Evolutionary conservation across 2,329 filamentous ascomycete genomes (phyloP).

Genomic region (Aspergillus caelatus): DNA sequence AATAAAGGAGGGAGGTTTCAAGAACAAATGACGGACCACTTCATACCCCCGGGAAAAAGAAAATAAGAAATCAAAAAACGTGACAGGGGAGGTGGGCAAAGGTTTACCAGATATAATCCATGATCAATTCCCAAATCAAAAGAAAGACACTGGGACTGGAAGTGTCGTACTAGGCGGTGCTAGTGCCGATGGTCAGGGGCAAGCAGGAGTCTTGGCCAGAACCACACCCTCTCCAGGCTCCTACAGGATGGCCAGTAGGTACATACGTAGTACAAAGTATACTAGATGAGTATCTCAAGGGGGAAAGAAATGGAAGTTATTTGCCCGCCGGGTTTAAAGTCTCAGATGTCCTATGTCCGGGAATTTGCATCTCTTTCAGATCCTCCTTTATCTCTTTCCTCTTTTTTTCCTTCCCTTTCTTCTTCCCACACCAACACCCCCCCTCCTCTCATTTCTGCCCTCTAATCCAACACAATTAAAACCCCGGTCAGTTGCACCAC

Average conservation of each 20-base stretch:
- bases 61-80: background rate
- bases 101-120: background rate
- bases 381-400: background rate
- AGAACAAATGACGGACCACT: background rate
- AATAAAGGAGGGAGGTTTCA: background rate
- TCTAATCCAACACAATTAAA: background rate
- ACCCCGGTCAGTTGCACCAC: background rate
- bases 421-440: too few species aligned
- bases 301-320: background rate
- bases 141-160: background rate
- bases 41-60: background rate
- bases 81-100: background rate
- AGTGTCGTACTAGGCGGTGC: background rate
- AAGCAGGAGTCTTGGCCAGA: background rate
- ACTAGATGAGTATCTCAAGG: background rate
- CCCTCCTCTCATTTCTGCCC: background rate
- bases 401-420: background rate
- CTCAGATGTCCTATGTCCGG: background rate
- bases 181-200: conserved; percentile 6
- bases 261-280: background rate
- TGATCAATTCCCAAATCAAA: background rate
- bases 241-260: background rate
- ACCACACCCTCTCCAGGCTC: background rate
- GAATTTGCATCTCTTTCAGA: background rate
- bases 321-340: background rate